Conservation (phyloP, 805 yeast genomes). For the Metschnikowia continentalis region DNA sequence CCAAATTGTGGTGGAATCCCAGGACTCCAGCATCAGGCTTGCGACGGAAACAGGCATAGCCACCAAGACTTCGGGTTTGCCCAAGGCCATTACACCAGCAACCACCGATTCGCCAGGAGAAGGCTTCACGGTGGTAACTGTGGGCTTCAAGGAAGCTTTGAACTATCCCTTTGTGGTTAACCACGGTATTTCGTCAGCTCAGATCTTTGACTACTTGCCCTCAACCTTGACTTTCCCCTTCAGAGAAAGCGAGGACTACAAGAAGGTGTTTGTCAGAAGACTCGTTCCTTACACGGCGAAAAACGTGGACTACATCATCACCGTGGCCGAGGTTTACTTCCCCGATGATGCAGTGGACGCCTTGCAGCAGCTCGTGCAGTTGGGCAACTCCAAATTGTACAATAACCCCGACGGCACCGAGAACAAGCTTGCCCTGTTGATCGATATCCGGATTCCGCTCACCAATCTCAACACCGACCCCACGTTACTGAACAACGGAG, state of each 20-base stretch:
- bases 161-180: constrained; percentile 81
- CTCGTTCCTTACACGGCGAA: constrained; percentile 69
- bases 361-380: constrained; percentile 48
- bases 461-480: constrained; percentile 35
- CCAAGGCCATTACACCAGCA: constrained; percentile 75
- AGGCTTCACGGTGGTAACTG: constrained; percentile 52
- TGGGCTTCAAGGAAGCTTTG: constrained; percentile 75
- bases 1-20: constrained; percentile 24
- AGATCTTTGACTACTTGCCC: constrained; percentile 84
- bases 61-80: constrained; percentile 50
- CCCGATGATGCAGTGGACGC: constrained; percentile 50
- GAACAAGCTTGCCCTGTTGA: constrained; percentile 55
- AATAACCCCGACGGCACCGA: constrained; percentile 53
- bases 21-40: constrained; percentile 5
- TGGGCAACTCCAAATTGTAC: constrained; percentile 57
- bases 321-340: constrained; percentile 85
- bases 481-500: constrained; percentile 3
- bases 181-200: constrained; percentile 74
- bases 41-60: constrained; percentile 14
- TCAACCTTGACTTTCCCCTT: constrained; percentile 63
- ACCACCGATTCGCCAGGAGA: constrained; percentile 44
- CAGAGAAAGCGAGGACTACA: constrained; percentile 20
- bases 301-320: constrained; percentile 58
- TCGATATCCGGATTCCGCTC: constrained; percentile 68
- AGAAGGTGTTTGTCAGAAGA: constrained; percentile 54